phyloP scores from a whole-genome alignment of 2,329 filamentous ascomycete genomes.

The Septoria linicola region DNA sequence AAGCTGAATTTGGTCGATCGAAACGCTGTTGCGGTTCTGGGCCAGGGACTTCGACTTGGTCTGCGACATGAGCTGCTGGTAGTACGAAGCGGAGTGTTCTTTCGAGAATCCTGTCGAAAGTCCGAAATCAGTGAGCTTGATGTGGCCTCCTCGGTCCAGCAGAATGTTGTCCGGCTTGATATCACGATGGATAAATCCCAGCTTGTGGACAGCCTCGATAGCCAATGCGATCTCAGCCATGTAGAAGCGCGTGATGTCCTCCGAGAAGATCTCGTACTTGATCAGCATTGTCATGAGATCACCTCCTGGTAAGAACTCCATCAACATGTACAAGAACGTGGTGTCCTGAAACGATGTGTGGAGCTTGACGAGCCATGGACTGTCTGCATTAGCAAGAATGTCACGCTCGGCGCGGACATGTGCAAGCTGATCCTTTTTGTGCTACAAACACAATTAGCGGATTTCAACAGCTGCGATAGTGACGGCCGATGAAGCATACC shows the following conservation, averaged over 20 bases:
- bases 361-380: constrained; percentile 97
- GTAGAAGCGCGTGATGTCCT: constrained; percentile 98
- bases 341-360: constrained; percentile 97
- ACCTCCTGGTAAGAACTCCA: constrained; percentile 98
- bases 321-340: constrained; percentile 96
- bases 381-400: constrained; percentile 97
- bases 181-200: constrained; percentile 97
- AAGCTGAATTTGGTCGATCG: constrained; percentile 95
- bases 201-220: constrained; percentile 97
- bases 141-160: constrained; percentile 89
- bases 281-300: constrained; percentile 99
- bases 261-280: constrained; percentile 99
- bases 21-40: constrained; percentile 84
- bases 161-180: constrained; percentile 99
- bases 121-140: constrained; percentile 98
- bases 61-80: constrained; percentile 85
- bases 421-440: constrained; percentile 96
- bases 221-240: constrained; percentile 97
- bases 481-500: constrained; percentile 46
- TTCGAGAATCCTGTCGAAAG: constrained; percentile 97
- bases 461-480: background rate
- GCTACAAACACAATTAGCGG: constrained; percentile 47
- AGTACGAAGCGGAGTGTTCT: constrained; percentile 96
- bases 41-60: constrained; percentile 43
- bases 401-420: constrained; percentile 97